phyloP scores from a whole-genome alignment of 1,139 yeast genomes.

The Eremothecium cymbalariae region DNA sequence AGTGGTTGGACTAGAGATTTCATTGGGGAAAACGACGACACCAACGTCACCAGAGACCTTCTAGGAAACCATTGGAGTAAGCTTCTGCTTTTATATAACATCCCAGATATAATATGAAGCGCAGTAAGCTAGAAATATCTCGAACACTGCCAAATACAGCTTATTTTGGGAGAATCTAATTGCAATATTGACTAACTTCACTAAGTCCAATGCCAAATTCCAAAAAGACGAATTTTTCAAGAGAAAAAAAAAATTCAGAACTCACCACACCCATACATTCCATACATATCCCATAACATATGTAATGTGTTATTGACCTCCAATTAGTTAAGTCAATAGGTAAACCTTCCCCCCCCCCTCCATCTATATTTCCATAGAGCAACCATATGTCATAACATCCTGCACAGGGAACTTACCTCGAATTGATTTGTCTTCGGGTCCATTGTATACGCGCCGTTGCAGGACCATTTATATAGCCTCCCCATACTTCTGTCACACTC shows the following conservation, averaged over 20 bases:
- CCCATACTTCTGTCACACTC: slow-evolving; percentile 10
- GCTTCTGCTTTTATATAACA: slow-evolving; percentile 12
- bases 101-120: too few relatives aligned
- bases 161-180: too few relatives aligned
- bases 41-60: slow-evolving; percentile 12
- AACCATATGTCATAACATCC: background rate
- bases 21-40: slow-evolving; percentile 23
- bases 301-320: too few relatives aligned
- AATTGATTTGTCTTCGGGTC: slow-evolving; percentile 5
- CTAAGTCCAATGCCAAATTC: too few relatives aligned
- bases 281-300: too few relatives aligned
- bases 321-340: too few relatives aligned
- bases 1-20: slow-evolving; percentile 15
- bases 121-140: too few relatives aligned
- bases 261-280: too few relatives aligned
- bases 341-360: background rate
- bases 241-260: too few relatives aligned
- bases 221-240: too few relatives aligned
- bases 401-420: slow-evolving; percentile 6
- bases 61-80: slow-evolving; percentile 13
- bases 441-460: slow-evolving; percentile 16
- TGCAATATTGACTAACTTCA: too few relatives aligned
- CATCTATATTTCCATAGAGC: background rate
- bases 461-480: slow-evolving; percentile 17
- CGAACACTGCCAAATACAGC: too few relatives aligned